Base-by-base conservation (phyloP, 2,329 filamentous ascomycete genomes). In the Fusarium sp. region DNA sequence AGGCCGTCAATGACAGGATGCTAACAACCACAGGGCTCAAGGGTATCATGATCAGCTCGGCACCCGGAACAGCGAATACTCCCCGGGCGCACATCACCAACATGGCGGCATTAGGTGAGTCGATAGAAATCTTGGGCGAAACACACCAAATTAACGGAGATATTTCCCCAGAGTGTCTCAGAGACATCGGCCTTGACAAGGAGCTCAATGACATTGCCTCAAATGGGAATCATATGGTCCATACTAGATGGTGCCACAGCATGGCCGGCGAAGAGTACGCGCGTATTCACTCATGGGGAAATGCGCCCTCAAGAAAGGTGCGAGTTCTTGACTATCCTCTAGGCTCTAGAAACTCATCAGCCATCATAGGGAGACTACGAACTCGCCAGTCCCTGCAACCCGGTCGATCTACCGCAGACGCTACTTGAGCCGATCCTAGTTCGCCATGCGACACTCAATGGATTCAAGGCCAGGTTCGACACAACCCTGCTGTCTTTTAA, bases 41-140 rank as follows among this genome's bases (percentile, higher is more conserved):
- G 31, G 89, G 89, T 1, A 81, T 90, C 46, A 83, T 90, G 66
- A 80, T 91, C 53, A 82, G 83, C 7, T 73, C 81, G 2, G 82
- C 84, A 0, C 76, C 86, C 0, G 82, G 83, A 4, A 88, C 84
- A 1, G 86, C 88, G 2, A 79, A 86, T 60, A 89, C 87, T 2
- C 89, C 89, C 1, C 80, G 89, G 28, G 88, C 88, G 1, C 88
- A 90, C 73, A 88, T 90, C 60, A 89, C 86, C 44, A 91, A 90
- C 73, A 86, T 86, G 76, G 87, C 87, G 0, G 86, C 86, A 0
- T 74, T 87, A 16, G 81, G 82, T 82, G 73, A 37, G 72, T 46
- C 4, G 48, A 23, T 28, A 12, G 7, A 8, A 48, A 27, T 40
- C 11, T 44, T 27, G 36, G 23, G 23, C 5, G 5, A 4, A 23